Base-by-base conservation (phyloP, 257 asterid species). In the Galeopsis tetrahit region DNA sequence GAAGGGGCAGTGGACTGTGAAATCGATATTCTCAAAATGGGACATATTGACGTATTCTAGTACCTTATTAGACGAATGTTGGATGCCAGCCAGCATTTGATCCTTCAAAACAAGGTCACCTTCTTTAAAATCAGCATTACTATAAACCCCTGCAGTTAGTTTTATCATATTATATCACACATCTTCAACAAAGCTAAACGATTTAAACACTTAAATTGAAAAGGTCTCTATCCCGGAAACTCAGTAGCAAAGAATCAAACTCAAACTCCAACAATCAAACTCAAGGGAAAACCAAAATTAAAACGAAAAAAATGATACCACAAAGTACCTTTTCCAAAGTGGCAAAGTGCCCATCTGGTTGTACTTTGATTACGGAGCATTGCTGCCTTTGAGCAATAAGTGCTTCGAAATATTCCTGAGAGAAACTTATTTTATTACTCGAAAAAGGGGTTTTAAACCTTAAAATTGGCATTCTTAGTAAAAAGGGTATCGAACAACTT, bases 1-100 rank as follows among this genome's bases (percentile, higher is more conserved):
- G 1, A 21, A 0, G 28, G 1, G 0, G 28, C 28, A 21, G 1
- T 21, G 28, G 1, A 21, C 28, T 1, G 1, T 21, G 1, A 21
- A 21, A 21, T 21, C 28, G 28, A n/a, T n/a, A n/a, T n/a, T n/a
- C n/a, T n/a, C n/a, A n/a, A n/a, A n/a, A n/a, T n/a, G n/a, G n/a
- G n/a, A n/a, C 7, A 60, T 53, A 6, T 32, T 28, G 31, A 32
- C 70, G 49, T 52, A 43, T 40, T 57, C 10, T 17, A 48, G 44
- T 34, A 94, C 97, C 96, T 90, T 95, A 79, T 95, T 92, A 6
- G 96, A 90, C 34, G 95, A 81, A 85, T 92, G 92, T 65, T 95
- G 99, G 72, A 84, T 85, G 58, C 99, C 99, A 75, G 83, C 91
- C 63, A 95, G 97, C 84, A 92, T 86, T 77, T 82, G 83, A 71